A percentile compares a stretch with the other conserved stretches of the same genome.
phyloP scores from a whole-genome alignment of 768 basidiomycete species.

The Neoboletus subvelutipes region DNA sequence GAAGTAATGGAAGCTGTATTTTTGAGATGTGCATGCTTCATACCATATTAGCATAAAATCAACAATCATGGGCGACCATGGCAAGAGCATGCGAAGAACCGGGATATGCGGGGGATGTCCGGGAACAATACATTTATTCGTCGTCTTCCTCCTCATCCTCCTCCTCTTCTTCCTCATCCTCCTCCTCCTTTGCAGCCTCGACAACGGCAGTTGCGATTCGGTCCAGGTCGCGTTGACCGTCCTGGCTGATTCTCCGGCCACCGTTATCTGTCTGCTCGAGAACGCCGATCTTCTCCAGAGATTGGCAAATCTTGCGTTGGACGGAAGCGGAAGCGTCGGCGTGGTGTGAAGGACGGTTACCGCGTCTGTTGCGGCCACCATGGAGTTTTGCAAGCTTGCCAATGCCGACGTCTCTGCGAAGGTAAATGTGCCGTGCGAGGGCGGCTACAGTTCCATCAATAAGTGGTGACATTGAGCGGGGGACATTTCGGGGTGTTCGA shows the following conservation, averaged over 20 bases:
- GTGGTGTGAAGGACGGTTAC: conserved; percentile 96
- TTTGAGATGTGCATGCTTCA: conserved; percentile 35
- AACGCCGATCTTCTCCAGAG: conserved; percentile 98
- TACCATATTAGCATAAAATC: conserved; percentile 40
- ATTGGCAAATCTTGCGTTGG: conserved; percentile 94
- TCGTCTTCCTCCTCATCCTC: conserved; percentile 61
- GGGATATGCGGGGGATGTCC: conserved; percentile 19
- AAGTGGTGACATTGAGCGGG: background rate
- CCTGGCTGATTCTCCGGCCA: conserved; percentile 94
- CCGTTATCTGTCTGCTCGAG: conserved; percentile 92
- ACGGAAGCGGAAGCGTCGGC: conserved; percentile 81
- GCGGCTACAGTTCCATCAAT: conserved; percentile 56
- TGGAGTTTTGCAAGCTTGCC: conserved; percentile 94
- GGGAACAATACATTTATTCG: conserved; percentile 26
- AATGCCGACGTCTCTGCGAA: conserved; percentile 95
- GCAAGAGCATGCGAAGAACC: conserved; percentile 19
- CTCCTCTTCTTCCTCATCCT: conserved; percentile 70
- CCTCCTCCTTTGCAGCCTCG: conserved; percentile 72
- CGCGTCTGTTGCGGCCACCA: conserved; percentile 93
- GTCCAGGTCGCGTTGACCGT: conserved; percentile 94
- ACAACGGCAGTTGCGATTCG: conserved; percentile 90
- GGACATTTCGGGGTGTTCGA: background rate
- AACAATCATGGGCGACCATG: conserved; percentile 22
- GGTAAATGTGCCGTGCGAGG: conserved; percentile 98
- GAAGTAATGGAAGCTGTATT: conserved; percentile 27